Evolutionary conservation across 192 early-diverging fungal genomes (phyloP).

Genomic region (Diversispora epigaea): DNA sequence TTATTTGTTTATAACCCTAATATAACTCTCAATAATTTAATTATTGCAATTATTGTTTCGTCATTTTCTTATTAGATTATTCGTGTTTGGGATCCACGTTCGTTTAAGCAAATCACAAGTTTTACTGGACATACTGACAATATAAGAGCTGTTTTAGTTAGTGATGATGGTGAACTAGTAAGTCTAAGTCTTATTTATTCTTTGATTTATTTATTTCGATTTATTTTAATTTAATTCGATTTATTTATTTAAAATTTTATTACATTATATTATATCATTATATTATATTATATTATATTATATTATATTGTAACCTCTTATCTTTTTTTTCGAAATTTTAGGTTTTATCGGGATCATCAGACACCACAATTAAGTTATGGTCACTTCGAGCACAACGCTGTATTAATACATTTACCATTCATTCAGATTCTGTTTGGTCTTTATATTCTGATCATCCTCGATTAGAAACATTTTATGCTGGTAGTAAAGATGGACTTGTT

Average conservation of each 20-base stretch:
- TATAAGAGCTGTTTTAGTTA: slow-evolving; percentile 83
- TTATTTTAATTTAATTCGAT: background rate
- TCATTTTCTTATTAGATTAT: slow-evolving; percentile 53
- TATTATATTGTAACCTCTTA: background rate
- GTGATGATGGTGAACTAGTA: slow-evolving; percentile 83
- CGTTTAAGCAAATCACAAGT: slow-evolving; percentile 68
- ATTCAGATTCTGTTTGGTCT: slow-evolving; percentile 88
- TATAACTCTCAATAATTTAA: too few relatives aligned
- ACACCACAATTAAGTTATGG: slow-evolving; percentile 98
- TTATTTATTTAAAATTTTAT: background rate
- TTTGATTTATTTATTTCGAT: too few relatives aligned
- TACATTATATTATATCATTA: too few relatives aligned
- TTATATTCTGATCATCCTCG: slow-evolving; percentile 82
- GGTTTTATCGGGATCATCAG: slow-evolving; percentile 90
- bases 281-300: too few relatives aligned
- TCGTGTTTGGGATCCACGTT: slow-evolving; percentile 86
- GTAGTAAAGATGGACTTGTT: slow-evolving; percentile 87
- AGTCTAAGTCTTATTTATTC: too few relatives aligned
- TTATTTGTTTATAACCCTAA: background rate
- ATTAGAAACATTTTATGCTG: slow-evolving; percentile 89
- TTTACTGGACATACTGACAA: slow-evolving; percentile 95
- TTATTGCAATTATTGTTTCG: background rate
- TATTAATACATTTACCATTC: slow-evolving; percentile 85
- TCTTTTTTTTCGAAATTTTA: slow-evolving; percentile 32
- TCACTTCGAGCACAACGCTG: slow-evolving; percentile 84